These are phyloP conservation scores for Lumnitzera racemosa DNA, from an alignment of 345 rosid species.

Conservation along the genomic window DNA sequence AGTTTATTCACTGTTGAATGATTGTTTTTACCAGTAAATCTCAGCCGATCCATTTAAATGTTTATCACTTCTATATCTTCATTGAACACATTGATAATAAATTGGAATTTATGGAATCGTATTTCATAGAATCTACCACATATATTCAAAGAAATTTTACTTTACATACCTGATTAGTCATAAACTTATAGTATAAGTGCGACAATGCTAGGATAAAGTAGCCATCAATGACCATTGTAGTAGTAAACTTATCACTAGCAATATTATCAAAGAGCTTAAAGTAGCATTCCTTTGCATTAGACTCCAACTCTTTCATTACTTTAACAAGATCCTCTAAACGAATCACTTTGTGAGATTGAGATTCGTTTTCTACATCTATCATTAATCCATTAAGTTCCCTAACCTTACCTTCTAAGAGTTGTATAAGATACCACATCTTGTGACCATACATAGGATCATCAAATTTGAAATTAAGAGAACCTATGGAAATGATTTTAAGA, in stretches of 20 bases:
- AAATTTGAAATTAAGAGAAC: conserved; percentile 2
- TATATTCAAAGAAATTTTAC: not conserved
- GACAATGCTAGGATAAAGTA: conserved; percentile 1
- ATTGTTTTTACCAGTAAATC: too few species aligned
- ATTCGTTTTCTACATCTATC: too few species aligned
- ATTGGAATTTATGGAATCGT: too few species aligned
- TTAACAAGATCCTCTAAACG: conserved; percentile 5
- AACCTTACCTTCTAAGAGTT: conserved; percentile 5
- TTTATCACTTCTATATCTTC: too few species aligned
- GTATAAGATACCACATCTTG: not conserved
- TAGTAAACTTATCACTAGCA: not conserved
- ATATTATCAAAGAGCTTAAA: not conserved
- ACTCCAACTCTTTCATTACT: conserved; percentile 9
- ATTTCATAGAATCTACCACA: too few species aligned
- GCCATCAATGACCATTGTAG: not conserved
- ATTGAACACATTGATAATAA: too few species aligned
- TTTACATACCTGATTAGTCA: not conserved
- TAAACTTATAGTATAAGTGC: not conserved
- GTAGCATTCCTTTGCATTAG: not conserved
- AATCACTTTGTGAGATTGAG: too few species aligned
- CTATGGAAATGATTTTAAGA: conserved; percentile 3
- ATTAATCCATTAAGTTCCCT: not conserved
- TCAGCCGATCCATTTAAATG: too few species aligned
- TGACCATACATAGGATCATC: not conserved
- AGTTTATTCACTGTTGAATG: too few species aligned